Evolutionary conservation across 1,284 basidiomycete genomes (phyloP).

Genomic region (Gymnopus androsaceus): DNA sequence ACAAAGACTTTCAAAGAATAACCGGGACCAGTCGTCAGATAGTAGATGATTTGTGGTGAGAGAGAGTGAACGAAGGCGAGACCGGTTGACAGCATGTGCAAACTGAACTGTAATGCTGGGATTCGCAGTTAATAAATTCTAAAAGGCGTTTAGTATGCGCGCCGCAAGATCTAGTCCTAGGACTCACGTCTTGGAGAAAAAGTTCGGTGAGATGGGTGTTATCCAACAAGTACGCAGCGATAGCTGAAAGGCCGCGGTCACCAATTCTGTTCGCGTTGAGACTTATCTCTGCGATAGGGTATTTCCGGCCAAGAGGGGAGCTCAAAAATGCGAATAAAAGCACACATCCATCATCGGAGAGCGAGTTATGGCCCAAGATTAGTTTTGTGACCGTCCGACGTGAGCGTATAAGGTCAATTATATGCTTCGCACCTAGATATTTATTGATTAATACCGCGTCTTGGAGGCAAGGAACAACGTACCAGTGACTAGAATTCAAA

Average conservation of each 20-base stretch:
- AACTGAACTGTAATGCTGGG: conserved; percentile 36
- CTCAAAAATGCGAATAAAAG: conserved; percentile 57
- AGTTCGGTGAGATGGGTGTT: conserved; percentile 50
- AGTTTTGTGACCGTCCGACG: conserved; percentile 50
- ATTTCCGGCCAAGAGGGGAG: conserved; percentile 46
- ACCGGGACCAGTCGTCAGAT: conserved; percentile 49
- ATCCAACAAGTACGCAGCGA: conserved; percentile 51
- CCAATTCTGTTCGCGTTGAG: conserved; percentile 59
- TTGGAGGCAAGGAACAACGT: conserved; percentile 2
- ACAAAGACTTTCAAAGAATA: conserved; percentile 53
- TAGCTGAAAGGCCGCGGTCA: conserved; percentile 52
- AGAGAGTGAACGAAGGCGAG: conserved; percentile 45
- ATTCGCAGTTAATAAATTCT: conserved; percentile 51
- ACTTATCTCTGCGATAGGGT: conserved; percentile 55
- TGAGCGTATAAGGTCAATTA: conserved; percentile 47
- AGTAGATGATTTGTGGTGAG: conserved; percentile 45
- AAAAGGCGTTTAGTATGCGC: conserved; percentile 8
- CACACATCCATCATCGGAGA: conserved; percentile 61
- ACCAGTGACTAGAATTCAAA: conserved; percentile 33
- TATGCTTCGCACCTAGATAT: conserved; percentile 39
- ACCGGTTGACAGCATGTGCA: conserved; percentile 49
- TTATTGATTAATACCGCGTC: neutral
- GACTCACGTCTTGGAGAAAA: conserved; percentile 58
- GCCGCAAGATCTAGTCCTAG: neutral
- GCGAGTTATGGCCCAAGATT: conserved; percentile 56